Conservation (phyloP, 1,284 basidiomycete genomes). For the Athelia psychrophila region DNA sequence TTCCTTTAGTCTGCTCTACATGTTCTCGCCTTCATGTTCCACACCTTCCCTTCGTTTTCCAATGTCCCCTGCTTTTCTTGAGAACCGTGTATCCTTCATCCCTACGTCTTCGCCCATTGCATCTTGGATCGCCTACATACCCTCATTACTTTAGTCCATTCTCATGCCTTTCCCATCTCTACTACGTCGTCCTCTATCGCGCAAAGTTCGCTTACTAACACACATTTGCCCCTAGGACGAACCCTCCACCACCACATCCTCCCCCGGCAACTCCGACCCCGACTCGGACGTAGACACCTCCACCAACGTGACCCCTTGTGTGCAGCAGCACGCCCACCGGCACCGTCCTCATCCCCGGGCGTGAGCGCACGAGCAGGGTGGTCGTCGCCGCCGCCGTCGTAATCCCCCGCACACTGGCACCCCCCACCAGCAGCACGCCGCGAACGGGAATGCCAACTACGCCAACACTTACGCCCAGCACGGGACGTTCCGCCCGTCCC, state of each 20-base stretch:
- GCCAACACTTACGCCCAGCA: constrained; percentile 38
- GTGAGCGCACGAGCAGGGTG: too few relatives aligned
- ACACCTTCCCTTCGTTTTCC: constrained; percentile 1
- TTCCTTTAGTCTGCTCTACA: constrained; percentile 43
- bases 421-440: too few relatives aligned
- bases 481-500: constrained; percentile 46
- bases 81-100: constrained; percentile 14
- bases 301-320: constrained; percentile 52
- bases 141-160: too few relatives aligned
- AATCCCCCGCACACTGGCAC: too few relatives aligned
- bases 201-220: neutral
- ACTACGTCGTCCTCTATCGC: too few relatives aligned
- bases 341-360: constrained; percentile 46
- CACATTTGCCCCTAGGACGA: neutral
- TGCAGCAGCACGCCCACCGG: constrained; percentile 59
- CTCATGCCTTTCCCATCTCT: too few relatives aligned
- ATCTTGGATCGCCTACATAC: too few relatives aligned
- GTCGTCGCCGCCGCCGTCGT: too few relatives aligned
- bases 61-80: neutral
- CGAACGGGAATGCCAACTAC: constrained; percentile 23
- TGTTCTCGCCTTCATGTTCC: neutral
- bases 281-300: constrained; percentile 52
- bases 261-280: too few relatives aligned
- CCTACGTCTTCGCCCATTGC: too few relatives aligned
- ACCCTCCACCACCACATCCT: constrained; percentile 31